Conservation (phyloP, 371 early-diverging fungal genomes). For the Apophysomyces trapeziformis region DNA sequence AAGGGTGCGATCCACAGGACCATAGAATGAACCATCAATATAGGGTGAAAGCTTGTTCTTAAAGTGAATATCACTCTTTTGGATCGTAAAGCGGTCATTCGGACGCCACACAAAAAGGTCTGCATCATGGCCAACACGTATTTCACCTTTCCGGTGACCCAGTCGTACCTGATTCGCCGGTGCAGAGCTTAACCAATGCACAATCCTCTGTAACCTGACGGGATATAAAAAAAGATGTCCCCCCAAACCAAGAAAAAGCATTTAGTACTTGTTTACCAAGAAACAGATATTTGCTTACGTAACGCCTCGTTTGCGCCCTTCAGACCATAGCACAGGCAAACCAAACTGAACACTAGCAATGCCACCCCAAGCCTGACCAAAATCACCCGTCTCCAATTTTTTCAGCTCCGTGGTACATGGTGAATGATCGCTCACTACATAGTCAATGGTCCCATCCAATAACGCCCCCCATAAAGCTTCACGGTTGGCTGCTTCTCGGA, state of each 20-base stretch:
- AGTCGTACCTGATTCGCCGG: slow-evolving; percentile 71
- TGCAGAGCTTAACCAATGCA: slow-evolving; percentile 67
- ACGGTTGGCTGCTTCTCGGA: slow-evolving; percentile 75
- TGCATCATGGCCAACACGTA: slow-evolving; percentile 71
- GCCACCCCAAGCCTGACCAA: slow-evolving; percentile 85
- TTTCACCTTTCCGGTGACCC: slow-evolving; percentile 67
- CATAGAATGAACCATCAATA: slow-evolving; percentile 63
- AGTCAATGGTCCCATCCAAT: slow-evolving; percentile 80
- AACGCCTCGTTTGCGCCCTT: slow-evolving; percentile 70
- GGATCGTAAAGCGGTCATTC: slow-evolving; percentile 61
- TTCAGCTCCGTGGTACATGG: slow-evolving; percentile 83
- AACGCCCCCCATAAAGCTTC: slow-evolving; percentile 76
- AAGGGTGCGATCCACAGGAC: slow-evolving; percentile 72
- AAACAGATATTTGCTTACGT: slow-evolving; percentile 37
- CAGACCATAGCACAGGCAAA: slow-evolving; percentile 81
- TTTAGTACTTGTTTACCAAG: not conserved
- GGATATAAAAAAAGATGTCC: not conserved
- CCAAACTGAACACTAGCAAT: slow-evolving; percentile 86
- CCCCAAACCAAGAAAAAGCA: slow-evolving; percentile 11
- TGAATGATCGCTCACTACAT: slow-evolving; percentile 85
- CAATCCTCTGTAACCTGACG: slow-evolving; percentile 60
- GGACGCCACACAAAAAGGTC: slow-evolving; percentile 84
- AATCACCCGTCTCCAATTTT: slow-evolving; percentile 70
- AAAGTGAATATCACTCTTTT: slow-evolving; percentile 68
- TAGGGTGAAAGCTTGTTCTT: slow-evolving; percentile 86